phyloP scores from a whole-genome alignment of 495 filamentous ascomycete species.

The Rhypophila decipiens region DNA sequence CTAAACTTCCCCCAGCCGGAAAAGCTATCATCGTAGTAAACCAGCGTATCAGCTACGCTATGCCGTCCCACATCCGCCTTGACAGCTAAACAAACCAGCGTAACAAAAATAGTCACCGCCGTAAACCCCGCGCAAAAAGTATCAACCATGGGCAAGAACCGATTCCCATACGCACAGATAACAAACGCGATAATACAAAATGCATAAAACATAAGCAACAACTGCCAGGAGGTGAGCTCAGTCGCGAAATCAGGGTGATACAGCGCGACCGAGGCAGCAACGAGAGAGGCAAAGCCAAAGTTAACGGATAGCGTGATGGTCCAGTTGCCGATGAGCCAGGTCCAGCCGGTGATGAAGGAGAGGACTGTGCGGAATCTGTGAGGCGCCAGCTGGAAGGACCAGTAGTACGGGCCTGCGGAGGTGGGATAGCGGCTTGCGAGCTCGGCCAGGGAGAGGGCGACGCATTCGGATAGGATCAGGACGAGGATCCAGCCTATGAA shows the following conservation, averaged over 20 bases:
- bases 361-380: slow-evolving; percentile 46
- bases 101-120: slow-evolving; percentile 45
- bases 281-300: slow-evolving; percentile 54
- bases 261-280: slow-evolving; percentile 50
- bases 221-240: slow-evolving; percentile 46
- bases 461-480: slow-evolving; percentile 51
- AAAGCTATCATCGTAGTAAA: slow-evolving; percentile 45
- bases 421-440: slow-evolving; percentile 59
- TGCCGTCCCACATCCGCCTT: slow-evolving; percentile 48
- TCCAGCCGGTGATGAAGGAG: slow-evolving; percentile 61
- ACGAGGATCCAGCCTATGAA: slow-evolving; percentile 53
- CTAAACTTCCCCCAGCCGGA: slow-evolving; percentile 50
- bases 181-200: slow-evolving; percentile 52
- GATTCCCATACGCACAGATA: slow-evolving; percentile 53
- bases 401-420: slow-evolving; percentile 58
- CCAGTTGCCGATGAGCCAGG: slow-evolving; percentile 53
- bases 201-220: slow-evolving; percentile 56
- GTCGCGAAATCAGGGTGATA: slow-evolving; percentile 44
- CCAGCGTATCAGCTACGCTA: slow-evolving; percentile 27
- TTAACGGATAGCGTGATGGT: slow-evolving; percentile 61
- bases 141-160: slow-evolving; percentile 51
- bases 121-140: slow-evolving; percentile 55
- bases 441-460: slow-evolving; percentile 56
- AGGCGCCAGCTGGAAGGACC: slow-evolving; percentile 54
- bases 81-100: slow-evolving; percentile 50